Base-by-base conservation (phyloP, 2,329 filamentous ascomycete genomes). In the Trichoderma sp. region DNA sequence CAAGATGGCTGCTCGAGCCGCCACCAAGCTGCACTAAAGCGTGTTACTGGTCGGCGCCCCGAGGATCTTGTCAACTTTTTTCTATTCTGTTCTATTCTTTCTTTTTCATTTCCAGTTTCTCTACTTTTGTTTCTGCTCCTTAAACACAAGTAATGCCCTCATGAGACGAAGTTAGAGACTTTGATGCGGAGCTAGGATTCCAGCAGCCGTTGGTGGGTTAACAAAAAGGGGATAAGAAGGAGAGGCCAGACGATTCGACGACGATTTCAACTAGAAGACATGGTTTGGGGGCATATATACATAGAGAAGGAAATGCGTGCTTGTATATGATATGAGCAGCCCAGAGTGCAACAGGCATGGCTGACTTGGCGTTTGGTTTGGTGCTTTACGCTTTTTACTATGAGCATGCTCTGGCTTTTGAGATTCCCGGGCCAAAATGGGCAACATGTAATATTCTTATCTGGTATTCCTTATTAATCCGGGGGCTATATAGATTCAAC, bases 1-100 rank as follows among this genome's bases (percentile, higher is more conserved):
- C 77, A 81, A 83, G 79, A 78, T 80, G 74, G 84, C 71, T 39
- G 71, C 83, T n/a, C 78, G 79, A 17, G 77, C 77, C 66, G 80
- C 80, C n/a, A 79, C 78, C 50, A 82, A 81, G 77, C 76, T 77
- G 66, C 80, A 80, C 61, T 81, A 77, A 74, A 36, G 20, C 20
- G 17, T n/a, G 28, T 12, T 17, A 7, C 20, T n/a, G 13, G 36
- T 43, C 26, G 17, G n/a, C 15, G 13, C 53, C n/a, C 9, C 26
- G 43, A 34, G 12, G 15, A 20, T 7, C 17, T 13, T 17, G 34
- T 28, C 20, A 39, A 36, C 4, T 23, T 34, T 20, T 53, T 53
- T 15, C 30, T 30, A 12, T 20, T 47, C 20, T 64, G 13, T 32
- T 28, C 26, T 36, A 23, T 58, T 11, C 43, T 59, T 57, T 32